A percentile compares a stretch with the other conserved stretches of the same genome.
Evolutionary conservation across 1,139 yeast species (phyloP).

Genomic region (Geotrichum cucujoidarum): DNA sequence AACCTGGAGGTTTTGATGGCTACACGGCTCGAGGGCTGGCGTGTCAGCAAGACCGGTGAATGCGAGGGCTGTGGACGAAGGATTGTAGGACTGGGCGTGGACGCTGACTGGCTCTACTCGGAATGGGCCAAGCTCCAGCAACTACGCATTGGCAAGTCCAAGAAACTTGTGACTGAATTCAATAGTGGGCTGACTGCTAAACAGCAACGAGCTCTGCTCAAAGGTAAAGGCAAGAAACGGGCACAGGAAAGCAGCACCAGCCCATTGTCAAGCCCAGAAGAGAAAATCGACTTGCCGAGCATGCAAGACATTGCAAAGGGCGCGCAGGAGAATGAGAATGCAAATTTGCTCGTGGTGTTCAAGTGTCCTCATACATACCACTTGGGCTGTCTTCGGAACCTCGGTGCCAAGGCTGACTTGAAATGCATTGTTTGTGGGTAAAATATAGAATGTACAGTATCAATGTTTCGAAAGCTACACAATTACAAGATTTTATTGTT

Average conservation of each 20-base stretch:
- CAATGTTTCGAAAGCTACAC: neutral
- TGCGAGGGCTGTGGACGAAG: conserved; percentile 70
- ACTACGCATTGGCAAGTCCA: conserved; percentile 13
- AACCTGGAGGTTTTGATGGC: conserved; percentile 42
- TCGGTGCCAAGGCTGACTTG: conserved; percentile 36
- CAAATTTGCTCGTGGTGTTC: conserved; percentile 42
- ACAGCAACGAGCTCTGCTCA: conserved; percentile 11
- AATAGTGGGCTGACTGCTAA: conserved; percentile 4
- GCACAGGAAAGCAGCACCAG: conserved; percentile 5
- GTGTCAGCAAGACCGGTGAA: conserved; percentile 44
- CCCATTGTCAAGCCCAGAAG: neutral
- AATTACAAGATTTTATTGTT: too few relatives aligned
- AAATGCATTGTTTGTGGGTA: conserved; percentile 21
- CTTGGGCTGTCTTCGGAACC: conserved; percentile 48
- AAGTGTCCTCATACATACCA: conserved; percentile 69
- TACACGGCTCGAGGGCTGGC: conserved; percentile 55
- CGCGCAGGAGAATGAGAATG: conserved; percentile 7
- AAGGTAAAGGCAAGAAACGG: conserved; percentile 17
- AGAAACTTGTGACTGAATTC: neutral
- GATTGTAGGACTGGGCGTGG: conserved; percentile 58
- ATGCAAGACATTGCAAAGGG: conserved; percentile 26
- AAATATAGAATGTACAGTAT: neutral
- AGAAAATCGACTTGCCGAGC: neutral
- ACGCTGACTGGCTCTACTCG: conserved; percentile 36
- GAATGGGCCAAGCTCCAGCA: conserved; percentile 33